phyloP scores from a whole-genome alignment of 164 flowering plant species.

The Pachysandra terminalis region DNA sequence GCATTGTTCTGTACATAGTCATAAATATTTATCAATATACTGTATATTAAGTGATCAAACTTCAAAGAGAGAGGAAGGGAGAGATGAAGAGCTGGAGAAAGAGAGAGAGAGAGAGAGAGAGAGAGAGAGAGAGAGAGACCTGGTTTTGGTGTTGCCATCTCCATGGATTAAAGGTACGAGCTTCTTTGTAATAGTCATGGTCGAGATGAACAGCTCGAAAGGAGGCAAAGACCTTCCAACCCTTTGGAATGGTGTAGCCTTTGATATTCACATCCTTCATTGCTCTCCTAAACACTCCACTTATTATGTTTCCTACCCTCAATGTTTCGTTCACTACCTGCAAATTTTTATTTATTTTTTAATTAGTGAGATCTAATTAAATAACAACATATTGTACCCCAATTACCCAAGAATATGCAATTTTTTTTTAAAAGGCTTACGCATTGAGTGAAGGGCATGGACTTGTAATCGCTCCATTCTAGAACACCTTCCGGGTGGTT shows the following conservation, averaged over 20 bases:
- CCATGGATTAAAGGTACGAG: conserved; percentile 93
- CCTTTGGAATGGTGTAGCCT: conserved; percentile 92
- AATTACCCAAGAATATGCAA: no score
- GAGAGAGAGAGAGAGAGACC: conserved; percentile 44
- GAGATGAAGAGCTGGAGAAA: background rate
- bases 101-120: conserved; percentile 4
- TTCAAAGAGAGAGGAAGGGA: background rate
- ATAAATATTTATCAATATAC: background rate
- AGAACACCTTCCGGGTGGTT: conserved; percentile 28
- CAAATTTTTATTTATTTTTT: no score
- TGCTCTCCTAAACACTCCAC: conserved; percentile 88
- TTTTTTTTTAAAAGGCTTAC: no score
- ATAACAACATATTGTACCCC: no score
- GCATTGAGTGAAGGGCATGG: conserved; percentile 95
- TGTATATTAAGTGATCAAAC: no score
- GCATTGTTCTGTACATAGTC: conserved; percentile 39
- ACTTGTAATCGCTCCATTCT: conserved; percentile 82
- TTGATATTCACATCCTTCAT: conserved; percentile 60
- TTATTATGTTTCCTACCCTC: conserved; percentile 81
- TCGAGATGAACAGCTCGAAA: conserved; percentile 88
- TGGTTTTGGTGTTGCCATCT: conserved; percentile 57
- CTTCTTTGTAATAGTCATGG: conserved; percentile 70
- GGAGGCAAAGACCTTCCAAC: conserved; percentile 88
- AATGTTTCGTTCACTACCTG: conserved; percentile 94
- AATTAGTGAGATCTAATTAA: no score